These are phyloP conservation scores for Pisolithus tinctorius DNA, from an alignment of 768 basidiomycete genomes.

Conservation along the genomic window DNA sequence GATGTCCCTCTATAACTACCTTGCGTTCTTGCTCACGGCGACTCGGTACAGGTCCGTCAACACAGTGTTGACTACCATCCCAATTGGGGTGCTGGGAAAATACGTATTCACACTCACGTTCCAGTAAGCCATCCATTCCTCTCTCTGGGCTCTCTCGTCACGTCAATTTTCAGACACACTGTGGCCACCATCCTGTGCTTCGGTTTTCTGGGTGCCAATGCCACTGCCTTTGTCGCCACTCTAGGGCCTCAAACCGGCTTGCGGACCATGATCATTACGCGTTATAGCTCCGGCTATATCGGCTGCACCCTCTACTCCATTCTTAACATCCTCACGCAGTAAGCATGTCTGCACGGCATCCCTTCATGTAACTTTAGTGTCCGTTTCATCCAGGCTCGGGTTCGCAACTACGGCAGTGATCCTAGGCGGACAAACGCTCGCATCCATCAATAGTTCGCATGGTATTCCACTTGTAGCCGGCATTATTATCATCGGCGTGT, in stretches of 20 bases:
- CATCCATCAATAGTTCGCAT: constrained; percentile 34
- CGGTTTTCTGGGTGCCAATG: constrained; percentile 34
- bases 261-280: constrained; percentile 46
- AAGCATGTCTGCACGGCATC: background rate
- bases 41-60: constrained; percentile 37
- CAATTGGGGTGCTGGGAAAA: constrained; percentile 44
- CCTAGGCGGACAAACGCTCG: constrained; percentile 46
- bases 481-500: constrained; percentile 40
- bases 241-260: constrained; percentile 48
- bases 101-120: constrained; percentile 43
- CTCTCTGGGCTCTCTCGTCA: background rate
- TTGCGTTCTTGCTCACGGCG: background rate
- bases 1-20: background rate
- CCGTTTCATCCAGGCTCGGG: constrained; percentile 30
- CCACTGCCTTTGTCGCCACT: constrained; percentile 45
- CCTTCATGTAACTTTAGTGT: background rate
- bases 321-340: constrained; percentile 48
- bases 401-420: constrained; percentile 45
- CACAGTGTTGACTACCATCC: constrained; percentile 40
- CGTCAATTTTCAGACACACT: constrained; percentile 27
- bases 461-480: constrained; percentile 42
- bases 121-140: constrained; percentile 22
- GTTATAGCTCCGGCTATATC: constrained; percentile 43
- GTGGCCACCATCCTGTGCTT: constrained; percentile 42
- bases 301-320: constrained; percentile 45